Percentiles rank a stretch among this genome's conserved stretches.
Conservation (phyloP, 495 filamentous ascomycete species). For the Platismatia glauca region DNA sequence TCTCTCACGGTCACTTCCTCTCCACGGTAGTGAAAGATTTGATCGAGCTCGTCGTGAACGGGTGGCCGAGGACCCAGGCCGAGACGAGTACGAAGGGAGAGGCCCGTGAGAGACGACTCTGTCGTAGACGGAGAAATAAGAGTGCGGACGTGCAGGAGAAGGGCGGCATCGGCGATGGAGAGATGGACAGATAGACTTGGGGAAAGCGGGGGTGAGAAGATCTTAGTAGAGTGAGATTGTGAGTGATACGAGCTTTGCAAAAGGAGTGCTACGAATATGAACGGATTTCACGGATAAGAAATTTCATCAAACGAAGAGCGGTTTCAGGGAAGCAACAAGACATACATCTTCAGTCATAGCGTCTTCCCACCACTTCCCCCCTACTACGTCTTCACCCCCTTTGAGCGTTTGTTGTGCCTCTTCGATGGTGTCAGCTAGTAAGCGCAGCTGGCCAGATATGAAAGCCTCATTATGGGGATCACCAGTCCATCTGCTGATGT, state of each 20-base stretch:
- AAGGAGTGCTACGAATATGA: conserved; percentile 33
- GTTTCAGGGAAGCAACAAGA: not conserved
- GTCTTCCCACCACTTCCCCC: conserved; percentile 50
- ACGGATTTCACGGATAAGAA: not conserved
- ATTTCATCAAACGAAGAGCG: not conserved
- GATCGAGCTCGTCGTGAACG: conserved; percentile 74
- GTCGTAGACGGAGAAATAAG: conserved; percentile 57
- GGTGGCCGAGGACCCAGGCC: conserved; percentile 41
- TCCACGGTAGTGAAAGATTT: conserved; percentile 57
- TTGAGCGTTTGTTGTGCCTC: conserved; percentile 56
- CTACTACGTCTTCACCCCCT: conserved; percentile 40
- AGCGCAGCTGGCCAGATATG: conserved; percentile 68
- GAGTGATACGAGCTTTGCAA: conserved; percentile 60
- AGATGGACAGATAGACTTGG: conserved; percentile 61
- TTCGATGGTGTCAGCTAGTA: conserved; percentile 64
- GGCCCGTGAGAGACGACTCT: conserved; percentile 45
- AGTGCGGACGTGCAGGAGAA: conserved; percentile 71
- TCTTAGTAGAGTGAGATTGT: conserved; percentile 53
- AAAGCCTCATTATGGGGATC: conserved; percentile 52
- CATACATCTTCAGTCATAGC: conserved; percentile 15
- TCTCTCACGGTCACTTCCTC: conserved; percentile 77
- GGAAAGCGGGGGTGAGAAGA: conserved; percentile 70
- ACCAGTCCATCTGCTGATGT: conserved; percentile 61
- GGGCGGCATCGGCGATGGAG: conserved; percentile 63
- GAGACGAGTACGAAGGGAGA: conserved; percentile 50